phyloP scores from a whole-genome alignment of 306 rosid species.

The Corylus americana region DNA sequence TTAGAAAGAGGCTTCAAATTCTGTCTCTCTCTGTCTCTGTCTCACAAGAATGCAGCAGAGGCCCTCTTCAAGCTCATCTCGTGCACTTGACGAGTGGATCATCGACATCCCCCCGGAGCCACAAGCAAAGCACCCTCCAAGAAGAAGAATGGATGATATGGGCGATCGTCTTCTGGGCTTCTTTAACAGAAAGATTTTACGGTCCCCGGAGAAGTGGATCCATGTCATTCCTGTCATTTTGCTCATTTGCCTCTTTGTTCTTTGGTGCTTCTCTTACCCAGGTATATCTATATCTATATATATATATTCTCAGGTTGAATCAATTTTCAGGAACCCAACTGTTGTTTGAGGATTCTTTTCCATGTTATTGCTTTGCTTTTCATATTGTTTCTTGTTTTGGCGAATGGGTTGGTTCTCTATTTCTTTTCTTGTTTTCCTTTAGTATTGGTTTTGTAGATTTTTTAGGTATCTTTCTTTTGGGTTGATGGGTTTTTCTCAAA shows the following conservation, averaged over 20 bases:
- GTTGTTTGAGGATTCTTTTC: background rate
- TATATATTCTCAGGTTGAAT: background rate
- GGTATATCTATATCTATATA: slow-evolving; percentile 26
- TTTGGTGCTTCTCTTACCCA: slow-evolving; percentile 67
- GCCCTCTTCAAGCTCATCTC: slow-evolving; percentile 33
- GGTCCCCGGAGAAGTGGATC: slow-evolving; percentile 36
- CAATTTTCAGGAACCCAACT: background rate
- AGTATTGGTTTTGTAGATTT: background rate
- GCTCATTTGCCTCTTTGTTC: slow-evolving; percentile 47
- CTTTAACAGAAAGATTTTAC: slow-evolving; percentile 32
- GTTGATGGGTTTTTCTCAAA: background rate
- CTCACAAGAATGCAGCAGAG: slow-evolving; percentile 42
- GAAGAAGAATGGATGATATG: slow-evolving; percentile 30
- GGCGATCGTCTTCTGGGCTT: slow-evolving; percentile 19
- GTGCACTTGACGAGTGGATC: slow-evolving; percentile 30
- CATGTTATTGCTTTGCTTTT: background rate
- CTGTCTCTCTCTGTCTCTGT: background rate
- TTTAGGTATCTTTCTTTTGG: background rate
- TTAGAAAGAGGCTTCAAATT: background rate
- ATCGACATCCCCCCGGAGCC: slow-evolving; percentile 30
- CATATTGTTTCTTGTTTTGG: background rate
- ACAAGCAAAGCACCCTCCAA: slow-evolving; percentile 29
- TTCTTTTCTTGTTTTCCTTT: background rate
- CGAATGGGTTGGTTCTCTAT: background rate
- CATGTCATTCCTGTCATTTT: slow-evolving; percentile 46